Evolutionary conservation across 2,329 filamentous ascomycete genomes (phyloP).

Genomic region (Chrysoporthe deuterocubensis): DNA sequence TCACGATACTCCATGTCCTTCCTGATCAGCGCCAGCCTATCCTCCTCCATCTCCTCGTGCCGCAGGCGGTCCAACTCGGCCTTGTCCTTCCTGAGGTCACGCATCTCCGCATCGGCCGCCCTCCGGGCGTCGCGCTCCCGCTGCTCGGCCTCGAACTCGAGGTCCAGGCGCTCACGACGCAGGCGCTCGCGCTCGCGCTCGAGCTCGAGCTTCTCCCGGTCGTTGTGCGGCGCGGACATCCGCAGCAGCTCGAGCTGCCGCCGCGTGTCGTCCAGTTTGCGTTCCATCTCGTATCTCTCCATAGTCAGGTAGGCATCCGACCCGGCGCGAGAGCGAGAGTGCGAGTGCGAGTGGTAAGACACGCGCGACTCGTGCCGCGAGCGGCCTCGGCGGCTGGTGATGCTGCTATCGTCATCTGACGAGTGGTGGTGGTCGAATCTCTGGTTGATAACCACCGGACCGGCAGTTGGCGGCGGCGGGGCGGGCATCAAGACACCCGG

Average conservation of each 20-base stretch:
- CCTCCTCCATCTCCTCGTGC: slow-evolving; percentile 34
- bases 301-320: slow-evolving; percentile 43
- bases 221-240: slow-evolving; percentile 34
- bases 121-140: slow-evolving; percentile 41
- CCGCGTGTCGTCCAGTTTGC: slow-evolving; percentile 28
- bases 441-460: slow-evolving; percentile 63
- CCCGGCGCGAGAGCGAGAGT: slow-evolving; percentile 36
- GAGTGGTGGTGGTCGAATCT: slow-evolving; percentile 48
- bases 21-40: slow-evolving; percentile 42
- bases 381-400: slow-evolving; percentile 39
- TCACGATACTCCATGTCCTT: slow-evolving; percentile 45
- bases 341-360: slow-evolving; percentile 35
- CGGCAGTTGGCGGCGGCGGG: slow-evolving; percentile 37
- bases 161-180: slow-evolving; percentile 49
- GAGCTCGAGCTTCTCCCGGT: slow-evolving; percentile 38
- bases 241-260: slow-evolving; percentile 28
- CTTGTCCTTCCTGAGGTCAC: slow-evolving; percentile 43
- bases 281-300: slow-evolving; percentile 45
- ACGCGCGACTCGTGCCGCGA: slow-evolving; percentile 34
- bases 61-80: slow-evolving; percentile 46
- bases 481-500: slow-evolving; percentile 41
- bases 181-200: slow-evolving; percentile 36
- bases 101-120: slow-evolving; percentile 38
- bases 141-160: slow-evolving; percentile 46
- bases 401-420: slow-evolving; percentile 47